phyloP scores from a whole-genome alignment of 2,329 filamentous ascomycete genomes.

The Zopfia rhizophila region DNA sequence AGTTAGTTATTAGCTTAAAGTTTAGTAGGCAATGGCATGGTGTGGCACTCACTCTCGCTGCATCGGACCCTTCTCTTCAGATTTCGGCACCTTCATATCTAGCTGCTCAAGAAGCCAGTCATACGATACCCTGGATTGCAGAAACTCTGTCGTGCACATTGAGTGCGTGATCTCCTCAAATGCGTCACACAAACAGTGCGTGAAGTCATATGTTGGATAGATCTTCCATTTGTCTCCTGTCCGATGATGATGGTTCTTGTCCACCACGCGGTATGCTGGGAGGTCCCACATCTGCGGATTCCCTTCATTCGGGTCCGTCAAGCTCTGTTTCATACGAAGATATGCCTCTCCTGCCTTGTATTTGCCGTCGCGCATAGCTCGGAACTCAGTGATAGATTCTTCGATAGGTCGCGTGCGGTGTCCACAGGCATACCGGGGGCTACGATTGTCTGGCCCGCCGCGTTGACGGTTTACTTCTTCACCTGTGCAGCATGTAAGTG shows the following conservation, averaged over 20 bases:
- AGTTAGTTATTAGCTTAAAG: slow-evolving; percentile 21
- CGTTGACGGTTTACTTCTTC: slow-evolving; percentile 87
- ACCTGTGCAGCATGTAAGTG: slow-evolving; percentile 58
- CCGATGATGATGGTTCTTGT: slow-evolving; percentile 77
- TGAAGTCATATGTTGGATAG: slow-evolving; percentile 95
- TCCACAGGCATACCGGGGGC: slow-evolving; percentile 79
- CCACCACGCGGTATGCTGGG: slow-evolving; percentile 85
- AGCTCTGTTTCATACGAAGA: slow-evolving; percentile 91
- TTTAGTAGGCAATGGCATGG: slow-evolving; percentile 42
- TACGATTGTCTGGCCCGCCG: slow-evolving; percentile 76
- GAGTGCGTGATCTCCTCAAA: slow-evolving; percentile 93
- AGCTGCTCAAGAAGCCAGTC: slow-evolving; percentile 88
- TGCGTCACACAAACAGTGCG: slow-evolving; percentile 89
- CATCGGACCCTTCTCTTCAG: slow-evolving; percentile 73
- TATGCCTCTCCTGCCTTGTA: slow-evolving; percentile 87
- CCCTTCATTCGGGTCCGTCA: slow-evolving; percentile 68
- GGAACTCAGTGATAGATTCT: slow-evolving; percentile 83
- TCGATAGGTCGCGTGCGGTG: slow-evolving; percentile 81
- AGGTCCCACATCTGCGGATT: slow-evolving; percentile 99
- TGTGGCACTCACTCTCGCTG: slow-evolving; percentile 75
- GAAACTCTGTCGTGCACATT: slow-evolving; percentile 92
- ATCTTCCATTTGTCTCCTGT: slow-evolving; percentile 89
- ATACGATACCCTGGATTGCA: slow-evolving; percentile 84
- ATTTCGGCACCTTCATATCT: slow-evolving; percentile 77
- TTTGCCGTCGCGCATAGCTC: slow-evolving; percentile 90